phyloP scores from a whole-genome alignment of 176 grass and related monocot species.

The Cenchrus fungigraminus region DNA sequence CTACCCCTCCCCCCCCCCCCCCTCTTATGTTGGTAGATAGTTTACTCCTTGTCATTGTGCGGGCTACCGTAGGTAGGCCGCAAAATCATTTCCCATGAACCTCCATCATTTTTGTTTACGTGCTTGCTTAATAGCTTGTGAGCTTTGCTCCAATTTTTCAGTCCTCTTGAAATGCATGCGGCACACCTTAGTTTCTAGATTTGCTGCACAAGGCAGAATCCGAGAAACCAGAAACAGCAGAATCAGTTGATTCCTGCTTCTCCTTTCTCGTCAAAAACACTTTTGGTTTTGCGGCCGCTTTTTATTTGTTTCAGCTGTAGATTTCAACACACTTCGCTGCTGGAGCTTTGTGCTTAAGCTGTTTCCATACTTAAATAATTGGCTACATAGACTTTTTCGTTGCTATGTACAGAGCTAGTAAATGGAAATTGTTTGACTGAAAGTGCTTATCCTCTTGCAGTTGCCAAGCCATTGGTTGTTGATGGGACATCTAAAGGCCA shows the following conservation, averaged over 20 bases:
- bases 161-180: neutral
- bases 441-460: slow-evolving; percentile 50
- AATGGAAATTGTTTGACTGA: slow-evolving; percentile 23
- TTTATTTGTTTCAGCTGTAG: neutral
- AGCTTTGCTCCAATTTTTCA: slow-evolving; percentile 8
- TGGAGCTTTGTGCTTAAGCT: neutral
- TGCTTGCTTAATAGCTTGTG: neutral
- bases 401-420: slow-evolving; percentile 7
- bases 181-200: neutral
- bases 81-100: slow-evolving; percentile 11
- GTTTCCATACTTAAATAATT: neutral
- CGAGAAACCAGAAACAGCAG: neutral
- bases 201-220: neutral
- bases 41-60: slow-evolving; percentile 19
- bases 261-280: neutral
- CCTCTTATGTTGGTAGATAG: slow-evolving; percentile 13
- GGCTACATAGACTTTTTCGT: neutral
- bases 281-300: neutral
- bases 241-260: neutral
- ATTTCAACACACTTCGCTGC: neutral
- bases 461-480: slow-evolving; percentile 75
- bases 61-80: neutral
- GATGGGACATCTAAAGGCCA: slow-evolving; percentile 80
- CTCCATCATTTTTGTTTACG: neutral
- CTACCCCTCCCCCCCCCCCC: neutral